Evolutionary conservation across 202 grass and related monocot species (phyloP).

Genomic region (Carex arenaria): DNA sequence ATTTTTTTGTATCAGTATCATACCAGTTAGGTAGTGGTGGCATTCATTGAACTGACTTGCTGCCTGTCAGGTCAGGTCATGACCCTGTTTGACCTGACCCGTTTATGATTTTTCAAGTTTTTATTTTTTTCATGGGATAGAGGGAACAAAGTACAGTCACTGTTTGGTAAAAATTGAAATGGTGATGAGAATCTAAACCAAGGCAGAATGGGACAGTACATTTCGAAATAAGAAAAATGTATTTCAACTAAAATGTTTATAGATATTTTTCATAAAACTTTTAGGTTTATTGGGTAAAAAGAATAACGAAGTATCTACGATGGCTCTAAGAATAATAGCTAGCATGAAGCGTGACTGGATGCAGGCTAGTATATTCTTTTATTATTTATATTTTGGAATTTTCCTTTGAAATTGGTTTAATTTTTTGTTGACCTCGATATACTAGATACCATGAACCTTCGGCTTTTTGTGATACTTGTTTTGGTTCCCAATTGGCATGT

Average conservation of each 20-base stretch:
- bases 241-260: neutral
- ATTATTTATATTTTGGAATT: conserved; percentile 14
- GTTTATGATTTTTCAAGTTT: neutral
- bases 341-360: conserved; percentile 99
- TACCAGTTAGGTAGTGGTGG: neutral
- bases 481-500: neutral
- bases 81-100: neutral
- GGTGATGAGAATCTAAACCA: neutral
- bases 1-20: neutral
- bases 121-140: neutral
- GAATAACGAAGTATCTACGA: conserved; percentile 59
- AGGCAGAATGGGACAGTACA: neutral
- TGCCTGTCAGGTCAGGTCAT: neutral
- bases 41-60: neutral
- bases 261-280: conserved; percentile 6
- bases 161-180: neutral
- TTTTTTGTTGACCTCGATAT: conserved; percentile 10
- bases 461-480: neutral
- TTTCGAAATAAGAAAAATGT: neutral
- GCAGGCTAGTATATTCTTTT: conserved; percentile 46
- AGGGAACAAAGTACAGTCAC: neutral
- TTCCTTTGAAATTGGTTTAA: conserved; percentile 19
- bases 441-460: neutral
- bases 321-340: conserved; percentile 75
- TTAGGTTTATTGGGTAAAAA: conserved; percentile 65